These are phyloP conservation scores for Gossypium longicalyx DNA, from an alignment of 345 rosid genomes.

Conservation along the genomic window DNA sequence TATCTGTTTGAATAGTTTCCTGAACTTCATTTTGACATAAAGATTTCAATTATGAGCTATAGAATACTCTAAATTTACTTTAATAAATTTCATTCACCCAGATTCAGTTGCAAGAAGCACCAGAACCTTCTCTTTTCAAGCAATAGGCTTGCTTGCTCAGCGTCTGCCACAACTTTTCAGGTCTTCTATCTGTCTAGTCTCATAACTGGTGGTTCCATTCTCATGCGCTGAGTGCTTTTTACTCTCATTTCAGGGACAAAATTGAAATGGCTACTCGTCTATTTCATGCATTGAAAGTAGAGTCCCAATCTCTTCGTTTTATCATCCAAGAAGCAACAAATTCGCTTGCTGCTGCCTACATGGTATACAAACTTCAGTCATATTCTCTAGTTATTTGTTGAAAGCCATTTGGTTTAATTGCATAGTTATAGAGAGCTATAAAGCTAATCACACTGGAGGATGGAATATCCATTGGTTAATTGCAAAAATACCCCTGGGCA, in stretches of 20 bases:
- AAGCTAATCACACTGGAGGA: not conserved
- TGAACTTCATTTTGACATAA: slow-evolving; percentile 8
- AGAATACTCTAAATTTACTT: slow-evolving; percentile 9
- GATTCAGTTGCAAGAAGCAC: slow-evolving; percentile 71
- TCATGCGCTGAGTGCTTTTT: slow-evolving; percentile 20
- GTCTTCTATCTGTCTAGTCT: slow-evolving; percentile 33
- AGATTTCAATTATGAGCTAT: not conserved
- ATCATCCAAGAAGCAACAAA: slow-evolving; percentile 77
- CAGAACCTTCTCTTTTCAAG: slow-evolving; percentile 78
- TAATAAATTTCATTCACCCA: slow-evolving; percentile 27
- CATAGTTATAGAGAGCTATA: not conserved
- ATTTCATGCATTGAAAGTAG: slow-evolving; percentile 78
- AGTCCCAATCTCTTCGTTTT: slow-evolving; percentile 64
- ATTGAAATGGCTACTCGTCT: slow-evolving; percentile 86
- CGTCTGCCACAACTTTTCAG: slow-evolving; percentile 91
- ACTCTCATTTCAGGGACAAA: slow-evolving; percentile 57
- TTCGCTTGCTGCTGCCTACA: slow-evolving; percentile 82
- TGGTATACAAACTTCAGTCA: slow-evolving; percentile 37
- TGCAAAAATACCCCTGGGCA: not conserved
- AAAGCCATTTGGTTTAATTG: not conserved
- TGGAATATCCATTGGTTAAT: not conserved
- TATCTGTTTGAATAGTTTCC: slow-evolving; percentile 9
- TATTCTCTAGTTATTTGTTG: not conserved
- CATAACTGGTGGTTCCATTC: slow-evolving; percentile 18
- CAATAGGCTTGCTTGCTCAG: slow-evolving; percentile 86